These are phyloP conservation scores for Tuctoria greenei DNA, from an alignment of 176 grass and related monocot species.

Conservation along the genomic window DNA sequence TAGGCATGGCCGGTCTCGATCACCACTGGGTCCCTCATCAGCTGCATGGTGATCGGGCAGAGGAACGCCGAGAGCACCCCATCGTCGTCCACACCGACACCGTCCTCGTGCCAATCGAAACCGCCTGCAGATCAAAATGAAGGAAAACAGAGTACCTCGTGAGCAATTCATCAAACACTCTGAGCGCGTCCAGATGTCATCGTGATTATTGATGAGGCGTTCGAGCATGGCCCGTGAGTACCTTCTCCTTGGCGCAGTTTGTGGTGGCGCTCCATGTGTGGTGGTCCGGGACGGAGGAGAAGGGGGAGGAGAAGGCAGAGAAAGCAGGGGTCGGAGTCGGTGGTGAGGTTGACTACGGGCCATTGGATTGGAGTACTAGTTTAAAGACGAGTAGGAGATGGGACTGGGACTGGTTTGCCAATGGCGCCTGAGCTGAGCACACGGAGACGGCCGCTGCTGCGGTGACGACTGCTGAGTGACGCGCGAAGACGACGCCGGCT, in stretches of 20 bases:
- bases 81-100: constrained; percentile 5
- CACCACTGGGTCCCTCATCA: constrained; percentile 46
- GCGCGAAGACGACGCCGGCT: not conserved
- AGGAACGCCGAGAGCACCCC: constrained; percentile 38
- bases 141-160: not conserved
- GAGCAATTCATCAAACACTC: constrained; percentile 16
- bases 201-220: not conserved
- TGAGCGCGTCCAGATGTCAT: not conserved
- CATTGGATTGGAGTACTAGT: not conserved
- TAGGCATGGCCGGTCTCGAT: constrained; percentile 51
- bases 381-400: not conserved
- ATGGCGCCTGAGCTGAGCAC: constrained; percentile 2
- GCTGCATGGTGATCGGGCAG: constrained; percentile 51
- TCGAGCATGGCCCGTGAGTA: not conserved
- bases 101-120: not conserved
- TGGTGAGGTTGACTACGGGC: constrained; percentile 20
- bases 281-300: not conserved
- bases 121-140: not conserved
- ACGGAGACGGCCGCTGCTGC: not conserved
- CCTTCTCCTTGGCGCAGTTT: constrained; percentile 9
- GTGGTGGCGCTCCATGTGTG: constrained; percentile 28
- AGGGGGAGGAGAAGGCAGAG: too few species aligned
- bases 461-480: not conserved
- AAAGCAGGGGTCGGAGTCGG: not conserved
- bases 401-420: not conserved